Evolutionary conservation across 257 asterid species (phyloP).

Genomic region (Rehmannia glutinosa): DNA sequence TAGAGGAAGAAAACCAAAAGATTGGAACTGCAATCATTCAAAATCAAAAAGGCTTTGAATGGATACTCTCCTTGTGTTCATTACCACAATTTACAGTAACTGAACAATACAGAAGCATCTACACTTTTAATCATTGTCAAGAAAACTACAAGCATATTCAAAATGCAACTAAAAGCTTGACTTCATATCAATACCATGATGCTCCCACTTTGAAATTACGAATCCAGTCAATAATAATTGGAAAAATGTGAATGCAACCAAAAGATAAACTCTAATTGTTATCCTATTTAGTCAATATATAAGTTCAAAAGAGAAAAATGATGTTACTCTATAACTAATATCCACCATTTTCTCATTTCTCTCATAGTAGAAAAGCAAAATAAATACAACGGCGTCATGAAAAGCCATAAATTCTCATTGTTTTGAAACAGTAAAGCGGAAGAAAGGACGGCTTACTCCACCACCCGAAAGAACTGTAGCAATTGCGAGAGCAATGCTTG

Average conservation of each 20-base stretch:
- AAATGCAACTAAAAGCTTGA: neutral
- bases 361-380: neutral
- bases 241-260: neutral
- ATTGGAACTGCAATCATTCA: neutral
- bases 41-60: neutral
- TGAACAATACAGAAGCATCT: neutral
- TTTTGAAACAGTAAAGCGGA: neutral
- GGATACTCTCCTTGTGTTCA: neutral
- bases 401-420: neutral
- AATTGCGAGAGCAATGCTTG: constrained; percentile 85
- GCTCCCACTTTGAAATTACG: too few species aligned
- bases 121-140: neutral
- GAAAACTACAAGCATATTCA: neutral
- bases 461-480: constrained; percentile 77
- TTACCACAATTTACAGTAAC: neutral
- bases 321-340: neutral
- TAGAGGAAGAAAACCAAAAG: neutral
- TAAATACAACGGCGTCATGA: neutral
- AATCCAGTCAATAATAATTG: neutral
- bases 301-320: neutral
- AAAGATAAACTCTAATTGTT: neutral
- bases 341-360: neutral
- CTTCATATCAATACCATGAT: neutral
- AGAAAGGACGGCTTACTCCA: constrained; percentile 41
- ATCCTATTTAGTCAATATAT: neutral